Evolutionary conservation across 2,329 filamentous ascomycete genomes (phyloP).

Genomic region (Cordyceps fumosorosea): DNA sequence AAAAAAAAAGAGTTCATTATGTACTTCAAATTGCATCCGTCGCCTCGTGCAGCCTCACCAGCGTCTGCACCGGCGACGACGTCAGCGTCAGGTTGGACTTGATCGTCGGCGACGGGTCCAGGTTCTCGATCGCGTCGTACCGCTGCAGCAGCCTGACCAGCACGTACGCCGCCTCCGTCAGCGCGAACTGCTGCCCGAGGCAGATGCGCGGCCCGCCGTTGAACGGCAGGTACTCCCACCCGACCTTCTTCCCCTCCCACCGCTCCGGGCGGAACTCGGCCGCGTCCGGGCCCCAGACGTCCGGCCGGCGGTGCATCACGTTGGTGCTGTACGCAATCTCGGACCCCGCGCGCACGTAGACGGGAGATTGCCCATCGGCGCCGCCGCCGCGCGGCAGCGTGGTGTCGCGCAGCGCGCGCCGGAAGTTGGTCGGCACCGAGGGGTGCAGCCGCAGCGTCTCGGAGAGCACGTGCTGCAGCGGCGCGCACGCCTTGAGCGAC

Average conservation of each 20-base stretch:
- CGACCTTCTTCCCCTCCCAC: constrained; percentile 26
- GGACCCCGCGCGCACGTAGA: constrained; percentile 18
- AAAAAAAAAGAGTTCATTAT: not conserved
- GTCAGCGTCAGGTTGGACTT: constrained; percentile 2
- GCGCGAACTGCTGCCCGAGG: constrained; percentile 66
- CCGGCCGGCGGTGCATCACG: constrained; percentile 28
- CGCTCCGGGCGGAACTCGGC: constrained; percentile 30
- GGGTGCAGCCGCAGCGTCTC: constrained; percentile 29
- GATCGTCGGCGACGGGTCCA: not conserved
- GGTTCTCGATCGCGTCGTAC: constrained; percentile 1
- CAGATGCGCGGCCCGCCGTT: constrained; percentile 44
- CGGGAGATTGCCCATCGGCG: constrained; percentile 23
- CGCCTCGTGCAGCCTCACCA: constrained; percentile 6
- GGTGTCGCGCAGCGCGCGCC: constrained; percentile 24
- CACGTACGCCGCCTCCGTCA: constrained; percentile 64
- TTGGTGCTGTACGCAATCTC: constrained; percentile 25
- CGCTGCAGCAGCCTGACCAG: constrained; percentile 61
- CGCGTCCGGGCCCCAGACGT: constrained; percentile 30
- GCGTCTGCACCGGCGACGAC: not conserved
- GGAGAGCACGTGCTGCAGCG: constrained; percentile 20
- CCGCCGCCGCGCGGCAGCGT: constrained; percentile 32
- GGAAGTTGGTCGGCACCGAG: constrained; percentile 27
- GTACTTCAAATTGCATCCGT: not conserved
- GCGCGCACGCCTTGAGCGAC: constrained; percentile 18
- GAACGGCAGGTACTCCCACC: constrained; percentile 31